Evolutionary conservation across 371 early-diverging fungal genomes (phyloP), one percentile per base, ranked within the genome.

Genomic region (Mucor plumbeus): DNA sequence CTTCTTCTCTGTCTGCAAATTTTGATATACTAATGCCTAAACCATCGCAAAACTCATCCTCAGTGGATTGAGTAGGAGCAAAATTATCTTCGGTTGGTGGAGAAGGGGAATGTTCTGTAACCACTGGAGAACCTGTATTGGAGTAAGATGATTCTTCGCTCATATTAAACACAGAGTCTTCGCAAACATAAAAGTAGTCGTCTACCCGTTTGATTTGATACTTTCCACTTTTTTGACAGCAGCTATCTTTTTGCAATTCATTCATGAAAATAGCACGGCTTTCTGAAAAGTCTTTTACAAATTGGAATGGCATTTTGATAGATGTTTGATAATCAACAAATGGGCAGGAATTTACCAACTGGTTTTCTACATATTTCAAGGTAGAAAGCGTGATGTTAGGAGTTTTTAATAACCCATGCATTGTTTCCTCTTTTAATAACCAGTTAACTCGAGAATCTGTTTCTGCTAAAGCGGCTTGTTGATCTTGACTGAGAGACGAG

Each of bases 341-440:
- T 15, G 78, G 76, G 58, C 75, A 81, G 0, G 79, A 78, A 7
- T 73, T 71, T 40, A 71, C 70, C 34, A 90, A 69, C 43, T 88
- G 83, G 3, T 76, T 61, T 69, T 88, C 85, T 5, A 92, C 84
- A 63, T 86, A 85, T 17, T 77, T 73, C 31, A 92, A 56, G 0
- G 88, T 82, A 4, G 85, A 73, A 10, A 75, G 64, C 0, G 84
- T 82, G 7, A 89, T 78, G 5, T 75, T 80, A 0, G 77, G 67
- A 41, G 83, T 68, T 40, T 83, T 83, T 54, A 94, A 67, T 21
- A 94, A 70, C 0, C 87, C 87, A 67, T 91, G 88, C 63, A 94
- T 85, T 5, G 90, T 86, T 74, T 92, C 92, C 72, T 91, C 91
- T 65, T 87, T 87, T 14, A 92, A 72, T 0, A 92, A 65, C 85